These are phyloP conservation scores for Astrothelium subdiscretum DNA, from an alignment of 495 filamentous ascomycete species.

Conservation along the genomic window DNA sequence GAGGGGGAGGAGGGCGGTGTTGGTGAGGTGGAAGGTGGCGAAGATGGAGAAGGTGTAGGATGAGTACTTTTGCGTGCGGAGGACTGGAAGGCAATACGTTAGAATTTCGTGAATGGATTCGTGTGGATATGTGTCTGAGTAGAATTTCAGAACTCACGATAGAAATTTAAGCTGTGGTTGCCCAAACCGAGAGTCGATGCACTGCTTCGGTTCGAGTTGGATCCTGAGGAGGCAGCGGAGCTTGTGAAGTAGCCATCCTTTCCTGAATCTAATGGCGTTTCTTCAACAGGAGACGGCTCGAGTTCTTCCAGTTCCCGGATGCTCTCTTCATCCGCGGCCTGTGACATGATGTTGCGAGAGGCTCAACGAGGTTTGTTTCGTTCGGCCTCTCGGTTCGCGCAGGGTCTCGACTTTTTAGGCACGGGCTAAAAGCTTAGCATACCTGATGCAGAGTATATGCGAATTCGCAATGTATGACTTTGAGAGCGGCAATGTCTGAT, in stretches of 20 bases:
- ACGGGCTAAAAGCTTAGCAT: too few relatives aligned
- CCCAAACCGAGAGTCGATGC: slow-evolving; percentile 25
- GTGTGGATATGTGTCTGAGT: background rate
- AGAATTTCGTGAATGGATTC: background rate
- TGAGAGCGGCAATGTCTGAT: too few relatives aligned
- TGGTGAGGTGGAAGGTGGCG: slow-evolving; percentile 64
- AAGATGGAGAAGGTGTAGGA: slow-evolving; percentile 78
- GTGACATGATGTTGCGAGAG: background rate
- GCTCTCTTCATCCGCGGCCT: slow-evolving; percentile 12
- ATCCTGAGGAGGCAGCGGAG: slow-evolving; percentile 5
- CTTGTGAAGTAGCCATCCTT: slow-evolving; percentile 45
- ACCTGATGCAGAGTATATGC: too few relatives aligned
- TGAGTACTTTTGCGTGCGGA: slow-evolving; percentile 72
- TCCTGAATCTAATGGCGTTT: slow-evolving; percentile 39
- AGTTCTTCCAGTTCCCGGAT: slow-evolving; percentile 57
- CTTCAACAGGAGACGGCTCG: slow-evolving; percentile 72
- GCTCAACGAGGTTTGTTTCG: too few relatives aligned
- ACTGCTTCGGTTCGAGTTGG: slow-evolving; percentile 5
- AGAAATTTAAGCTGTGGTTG: slow-evolving; percentile 25
- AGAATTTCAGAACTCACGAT: slow-evolving; percentile 13
- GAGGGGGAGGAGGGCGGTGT: slow-evolving; percentile 50
- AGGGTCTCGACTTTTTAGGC: background rate
- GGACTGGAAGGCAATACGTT: slow-evolving; percentile 45
- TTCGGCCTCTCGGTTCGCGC: too few relatives aligned
- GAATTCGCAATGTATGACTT: too few relatives aligned